phyloP scores from a whole-genome alignment of 257 asterid species.

The Sherardia arvensis region DNA sequence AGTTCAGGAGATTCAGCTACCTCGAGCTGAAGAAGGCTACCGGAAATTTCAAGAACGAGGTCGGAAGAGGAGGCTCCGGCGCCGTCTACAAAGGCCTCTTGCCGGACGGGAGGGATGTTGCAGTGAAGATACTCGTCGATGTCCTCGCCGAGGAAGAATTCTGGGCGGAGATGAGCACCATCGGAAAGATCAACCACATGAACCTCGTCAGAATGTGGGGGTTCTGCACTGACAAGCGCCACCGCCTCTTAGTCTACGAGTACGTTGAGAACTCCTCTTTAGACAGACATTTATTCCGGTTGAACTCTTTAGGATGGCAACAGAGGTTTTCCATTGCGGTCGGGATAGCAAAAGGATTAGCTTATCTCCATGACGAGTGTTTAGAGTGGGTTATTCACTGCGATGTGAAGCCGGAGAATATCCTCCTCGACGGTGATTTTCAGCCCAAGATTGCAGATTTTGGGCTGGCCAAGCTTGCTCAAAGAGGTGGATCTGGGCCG shows the following conservation, averaged over 20 bases:
- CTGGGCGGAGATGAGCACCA: conserved; percentile 17
- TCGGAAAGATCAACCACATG: conserved; percentile 31
- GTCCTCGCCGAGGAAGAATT: not conserved
- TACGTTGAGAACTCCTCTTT: conserved; percentile 26
- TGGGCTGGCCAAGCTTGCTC: conserved; percentile 29
- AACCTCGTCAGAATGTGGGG: conserved; percentile 37
- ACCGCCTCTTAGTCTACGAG: conserved; percentile 25
- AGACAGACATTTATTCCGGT: too few relatives aligned
- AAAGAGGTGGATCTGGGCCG: too few relatives aligned
- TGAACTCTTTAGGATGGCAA: conserved; percentile 20
- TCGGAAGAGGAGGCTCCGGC: conserved; percentile 7
- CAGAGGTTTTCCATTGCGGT: conserved; percentile 26
- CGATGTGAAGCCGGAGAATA: too few relatives aligned
- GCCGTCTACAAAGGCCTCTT: not conserved
- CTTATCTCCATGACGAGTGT: conserved; percentile 35
- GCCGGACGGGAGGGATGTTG: not conserved
- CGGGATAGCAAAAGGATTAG: conserved; percentile 30
- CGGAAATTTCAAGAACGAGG: not conserved
- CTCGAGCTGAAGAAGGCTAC: not conserved
- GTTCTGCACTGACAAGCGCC: conserved; percentile 27
- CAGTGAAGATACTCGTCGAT: not conserved
- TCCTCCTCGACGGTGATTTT: conserved; percentile 15
- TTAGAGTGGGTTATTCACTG: conserved; percentile 43
- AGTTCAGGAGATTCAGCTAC: not conserved
- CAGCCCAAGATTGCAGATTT: conserved; percentile 38